Evolutionary conservation across 495 filamentous ascomycete genomes (phyloP), one percentile per base, ranked within the genome.

Genomic region (Penicillium longicatenatum): DNA sequence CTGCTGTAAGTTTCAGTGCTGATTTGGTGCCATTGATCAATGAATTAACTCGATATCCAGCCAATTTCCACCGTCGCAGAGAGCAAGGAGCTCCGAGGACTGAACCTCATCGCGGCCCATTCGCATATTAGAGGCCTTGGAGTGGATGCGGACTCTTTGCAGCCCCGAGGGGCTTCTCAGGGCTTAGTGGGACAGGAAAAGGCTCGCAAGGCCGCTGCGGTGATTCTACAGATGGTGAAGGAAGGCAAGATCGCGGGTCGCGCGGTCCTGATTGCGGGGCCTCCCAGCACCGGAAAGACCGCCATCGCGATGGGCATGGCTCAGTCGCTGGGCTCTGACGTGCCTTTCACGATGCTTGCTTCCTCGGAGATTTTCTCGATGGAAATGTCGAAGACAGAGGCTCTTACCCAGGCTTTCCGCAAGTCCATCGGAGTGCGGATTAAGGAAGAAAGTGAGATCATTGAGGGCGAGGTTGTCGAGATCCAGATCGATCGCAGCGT

Each of bases 271-370:
- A 97, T 99, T 61, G 93, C 94, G 52, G 94, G 94, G 1, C 94
- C 95, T 53, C 95, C 94, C 16, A 97, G 94, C 75, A 99, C 94
- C 26, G 94, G 94, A 50, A 99, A 99, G 79, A 98, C 94, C 1
- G 94, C 94, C 33, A 95, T 99, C 66, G 94, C 95, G 29, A 97
- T 98, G 90, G 94, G 92, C 39, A 97, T 99, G 93, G 89, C 93
- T 19, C 94, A 98, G 65, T 93, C 92, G 16, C 82, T 99, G 31
- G 94, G 94, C 29, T 68, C 89, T 1, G 94, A 99, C 73, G 91
- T 96, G 5, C 94, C 94, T 22, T 99, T 99, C 73, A 97, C 93
- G 11, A 93, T 93, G 76, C 86, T 97, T 39, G 90, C 95, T 46
- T 89, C 91, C 1, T 96, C 92, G 44, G 94, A 99, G 71, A 97